Conservation (phyloP, 1,284 basidiomycete genomes). For the Puccinia novopanici region DNA sequence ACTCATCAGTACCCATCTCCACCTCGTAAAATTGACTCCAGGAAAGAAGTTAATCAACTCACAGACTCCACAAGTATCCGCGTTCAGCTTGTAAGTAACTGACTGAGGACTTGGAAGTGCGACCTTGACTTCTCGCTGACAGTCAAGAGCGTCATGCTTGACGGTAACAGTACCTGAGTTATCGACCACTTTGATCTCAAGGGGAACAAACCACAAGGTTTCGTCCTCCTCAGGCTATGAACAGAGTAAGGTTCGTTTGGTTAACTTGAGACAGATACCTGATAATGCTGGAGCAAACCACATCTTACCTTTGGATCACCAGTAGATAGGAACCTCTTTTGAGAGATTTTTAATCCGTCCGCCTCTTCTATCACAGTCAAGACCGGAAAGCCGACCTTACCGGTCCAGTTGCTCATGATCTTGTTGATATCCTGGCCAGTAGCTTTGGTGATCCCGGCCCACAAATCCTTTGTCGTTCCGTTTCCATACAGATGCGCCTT, state of each 20-base stretch:
- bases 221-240: constrained; percentile 74
- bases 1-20: background rate
- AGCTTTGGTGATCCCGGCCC: constrained; percentile 80
- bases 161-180: constrained; percentile 66
- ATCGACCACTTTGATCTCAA: constrained; percentile 72
- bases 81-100: constrained; percentile 82
- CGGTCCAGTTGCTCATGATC: constrained; percentile 91
- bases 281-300: background rate
- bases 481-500: constrained; percentile 81
- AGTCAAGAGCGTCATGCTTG: constrained; percentile 70
- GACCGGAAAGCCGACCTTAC: constrained; percentile 69
- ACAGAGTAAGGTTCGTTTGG: constrained; percentile 24
- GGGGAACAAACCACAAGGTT: constrained; percentile 84
- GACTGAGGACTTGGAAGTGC: constrained; percentile 66
- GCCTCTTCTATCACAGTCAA: constrained; percentile 78
- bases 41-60: constrained; percentile 57
- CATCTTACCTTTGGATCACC: constrained; percentile 66
- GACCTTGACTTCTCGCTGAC: constrained; percentile 71
- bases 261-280: background rate
- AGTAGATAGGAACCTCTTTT: constrained; percentile 89
- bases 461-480: constrained; percentile 82
- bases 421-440: constrained; percentile 75
- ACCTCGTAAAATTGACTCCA: background rate
- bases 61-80: constrained; percentile 86
- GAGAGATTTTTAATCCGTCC: constrained; percentile 64